Conservation (phyloP, 768 basidiomycete genomes). For the Mycena albidolilacea region DNA sequence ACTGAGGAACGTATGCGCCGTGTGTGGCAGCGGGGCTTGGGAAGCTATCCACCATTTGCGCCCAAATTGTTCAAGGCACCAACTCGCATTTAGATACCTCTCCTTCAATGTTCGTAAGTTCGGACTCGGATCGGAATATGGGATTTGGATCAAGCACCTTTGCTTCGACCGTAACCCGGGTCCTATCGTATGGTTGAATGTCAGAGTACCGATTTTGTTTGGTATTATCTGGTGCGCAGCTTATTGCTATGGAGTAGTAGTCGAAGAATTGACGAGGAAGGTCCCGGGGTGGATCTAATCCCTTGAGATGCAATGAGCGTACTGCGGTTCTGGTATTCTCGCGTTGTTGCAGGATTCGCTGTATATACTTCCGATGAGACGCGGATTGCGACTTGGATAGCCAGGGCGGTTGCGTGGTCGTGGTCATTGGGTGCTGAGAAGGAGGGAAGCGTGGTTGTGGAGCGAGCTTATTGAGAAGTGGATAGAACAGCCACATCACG, state of each 20-base stretch:
- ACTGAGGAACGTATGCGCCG: slow-evolving; percentile 84
- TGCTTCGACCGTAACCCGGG: slow-evolving; percentile 62
- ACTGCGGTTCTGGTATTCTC: slow-evolving; percentile 40
- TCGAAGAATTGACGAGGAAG: slow-evolving; percentile 43
- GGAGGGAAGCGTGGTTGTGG: not conserved
- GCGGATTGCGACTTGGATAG: slow-evolving; percentile 11
- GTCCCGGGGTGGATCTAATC: slow-evolving; percentile 36
- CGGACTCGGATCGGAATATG: not conserved
- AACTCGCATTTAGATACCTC: slow-evolving; percentile 87
- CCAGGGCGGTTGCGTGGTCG: slow-evolving; percentile 17
- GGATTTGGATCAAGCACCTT: slow-evolving; percentile 13
- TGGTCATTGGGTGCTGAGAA: not conserved
- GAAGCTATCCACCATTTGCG: slow-evolving; percentile 89
- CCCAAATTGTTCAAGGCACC: slow-evolving; percentile 84
- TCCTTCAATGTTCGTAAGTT: slow-evolving; percentile 32
- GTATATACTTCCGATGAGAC: slow-evolving; percentile 11
- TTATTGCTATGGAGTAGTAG: slow-evolving; percentile 73
- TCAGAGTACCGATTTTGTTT: slow-evolving; percentile 79
- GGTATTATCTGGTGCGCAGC: slow-evolving; percentile 59
- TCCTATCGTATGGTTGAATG: slow-evolving; percentile 87
- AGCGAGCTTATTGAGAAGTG: not conserved
- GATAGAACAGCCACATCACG: not conserved
- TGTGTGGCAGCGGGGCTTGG: slow-evolving; percentile 82
- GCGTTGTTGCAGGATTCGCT: slow-evolving; percentile 34
- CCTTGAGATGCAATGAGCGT: slow-evolving; percentile 47